These are phyloP conservation scores for Pistacia vera DNA, from an alignment of 345 rosid species.

Conservation along the genomic window DNA sequence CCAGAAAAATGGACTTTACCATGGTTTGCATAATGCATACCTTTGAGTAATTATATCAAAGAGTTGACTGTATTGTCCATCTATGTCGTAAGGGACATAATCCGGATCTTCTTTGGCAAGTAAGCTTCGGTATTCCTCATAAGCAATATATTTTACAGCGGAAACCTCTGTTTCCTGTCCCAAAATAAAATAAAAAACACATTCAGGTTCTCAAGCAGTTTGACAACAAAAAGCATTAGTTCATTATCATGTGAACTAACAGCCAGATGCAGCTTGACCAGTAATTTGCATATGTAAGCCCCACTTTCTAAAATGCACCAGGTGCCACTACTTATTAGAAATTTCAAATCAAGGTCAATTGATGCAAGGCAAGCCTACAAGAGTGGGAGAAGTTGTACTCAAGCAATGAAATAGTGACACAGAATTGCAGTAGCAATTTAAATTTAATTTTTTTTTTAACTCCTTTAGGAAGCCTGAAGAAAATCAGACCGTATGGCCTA, in stretches of 20 bases:
- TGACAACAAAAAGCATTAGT: neutral
- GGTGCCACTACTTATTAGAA: neutral
- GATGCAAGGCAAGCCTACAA: neutral
- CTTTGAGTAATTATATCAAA: conserved; percentile 68
- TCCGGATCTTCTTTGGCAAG: conserved; percentile 75
- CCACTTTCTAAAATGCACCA: neutral
- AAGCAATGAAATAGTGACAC: neutral
- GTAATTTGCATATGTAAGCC: conserved; percentile 14
- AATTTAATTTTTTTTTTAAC: neutral
- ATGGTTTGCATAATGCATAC: conserved; percentile 36
- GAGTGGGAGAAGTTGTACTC: neutral
- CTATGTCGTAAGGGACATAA: conserved; percentile 75
- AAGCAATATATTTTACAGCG: conserved; percentile 74
- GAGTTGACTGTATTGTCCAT: conserved; percentile 71
- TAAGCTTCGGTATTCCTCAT: conserved; percentile 57
- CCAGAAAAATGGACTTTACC: conserved; percentile 1
- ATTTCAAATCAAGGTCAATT: neutral
- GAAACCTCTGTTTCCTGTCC: conserved; percentile 87
- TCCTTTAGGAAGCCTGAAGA: no score
- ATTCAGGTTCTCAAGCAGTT: conserved; percentile 19
- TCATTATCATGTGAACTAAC: neutral
- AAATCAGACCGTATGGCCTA: neutral
- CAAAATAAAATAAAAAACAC: conserved; percentile 17
- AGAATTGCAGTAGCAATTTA: neutral
- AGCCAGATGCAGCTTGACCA: neutral